Evolutionary conservation across 306 rosid species (phyloP).

Genomic region (Rosa rugosa): DNA sequence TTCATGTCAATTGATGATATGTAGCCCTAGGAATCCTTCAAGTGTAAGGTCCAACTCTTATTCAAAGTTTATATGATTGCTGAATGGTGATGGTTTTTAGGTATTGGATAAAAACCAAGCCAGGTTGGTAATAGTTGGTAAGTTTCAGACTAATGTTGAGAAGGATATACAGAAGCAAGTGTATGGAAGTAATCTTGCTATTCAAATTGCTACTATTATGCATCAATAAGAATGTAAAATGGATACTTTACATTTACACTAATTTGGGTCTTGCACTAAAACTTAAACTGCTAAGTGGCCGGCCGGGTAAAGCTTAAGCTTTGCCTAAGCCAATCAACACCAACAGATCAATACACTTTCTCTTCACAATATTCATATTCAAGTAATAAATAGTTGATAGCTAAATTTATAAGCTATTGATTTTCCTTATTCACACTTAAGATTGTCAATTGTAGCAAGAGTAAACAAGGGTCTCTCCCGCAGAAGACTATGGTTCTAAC

Average conservation of each 20-base stretch:
- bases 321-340: constrained; percentile 26
- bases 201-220: constrained; percentile 1
- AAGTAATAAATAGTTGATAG: constrained; percentile 35
- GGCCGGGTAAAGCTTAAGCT: constrained; percentile 13
- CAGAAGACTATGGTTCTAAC: too few species aligned
- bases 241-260: constrained; percentile 14
- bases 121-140: neutral
- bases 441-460: too few species aligned
- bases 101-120: neutral
- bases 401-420: too few species aligned
- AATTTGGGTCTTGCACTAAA: constrained; percentile 9
- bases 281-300: constrained; percentile 4
- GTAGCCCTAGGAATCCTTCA: too few species aligned
- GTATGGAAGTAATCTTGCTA: neutral
- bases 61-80: neutral
- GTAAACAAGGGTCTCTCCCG: too few species aligned
- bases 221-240: constrained; percentile 5
- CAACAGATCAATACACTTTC: neutral
- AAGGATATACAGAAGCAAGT: neutral
- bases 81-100: neutral
- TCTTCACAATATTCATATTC: neutral
- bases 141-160: neutral
- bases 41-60: too few species aligned
- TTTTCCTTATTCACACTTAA: too few species aligned
- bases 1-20: too few species aligned